Conservation (phyloP, 2,329 filamentous ascomycete genomes). For the Fusarium austroafricanum region DNA sequence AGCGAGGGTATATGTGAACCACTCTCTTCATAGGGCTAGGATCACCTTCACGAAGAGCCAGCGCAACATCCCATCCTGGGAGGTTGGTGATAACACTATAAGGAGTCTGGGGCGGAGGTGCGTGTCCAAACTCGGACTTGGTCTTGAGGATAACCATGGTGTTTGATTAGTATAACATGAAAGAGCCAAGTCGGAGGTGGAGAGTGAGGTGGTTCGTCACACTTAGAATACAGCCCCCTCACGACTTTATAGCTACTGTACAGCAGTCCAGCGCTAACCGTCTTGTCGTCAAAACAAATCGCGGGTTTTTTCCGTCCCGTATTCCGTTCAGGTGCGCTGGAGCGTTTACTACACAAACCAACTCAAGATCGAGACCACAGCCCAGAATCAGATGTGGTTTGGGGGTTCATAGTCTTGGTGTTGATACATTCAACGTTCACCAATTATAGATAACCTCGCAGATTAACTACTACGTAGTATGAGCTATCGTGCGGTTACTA, state of each 20-base stretch:
- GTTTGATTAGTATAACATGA: not conserved
- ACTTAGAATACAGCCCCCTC: too few species aligned
- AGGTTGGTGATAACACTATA: slow-evolving; percentile 61
- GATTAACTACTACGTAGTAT: not conserved
- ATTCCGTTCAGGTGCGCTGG: not conserved
- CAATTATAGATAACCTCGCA: not conserved
- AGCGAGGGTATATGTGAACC: slow-evolving; percentile 60
- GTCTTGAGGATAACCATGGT: slow-evolving; percentile 54
- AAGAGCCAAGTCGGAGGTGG: not conserved
- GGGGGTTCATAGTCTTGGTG: not conserved
- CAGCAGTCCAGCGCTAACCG: not conserved
- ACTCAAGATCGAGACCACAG: not conserved
- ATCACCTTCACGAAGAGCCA: slow-evolving; percentile 57
- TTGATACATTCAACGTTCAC: not conserved
- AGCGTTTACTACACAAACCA: not conserved
- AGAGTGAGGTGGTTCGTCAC: not conserved
- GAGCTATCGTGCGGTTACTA: not conserved
- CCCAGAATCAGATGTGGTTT: slow-evolving; percentile 8
- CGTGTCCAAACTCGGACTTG: slow-evolving; percentile 57
- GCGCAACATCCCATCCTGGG: slow-evolving; percentile 57
- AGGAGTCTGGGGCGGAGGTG: slow-evolving; percentile 59
- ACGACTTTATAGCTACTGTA: not conserved
- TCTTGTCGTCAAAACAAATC: not conserved
- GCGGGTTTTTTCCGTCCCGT: not conserved
- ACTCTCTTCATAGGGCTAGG: slow-evolving; percentile 49